Conservation (phyloP, 176 grass and related monocot species). For the Saccharum spontaneum region DNA sequence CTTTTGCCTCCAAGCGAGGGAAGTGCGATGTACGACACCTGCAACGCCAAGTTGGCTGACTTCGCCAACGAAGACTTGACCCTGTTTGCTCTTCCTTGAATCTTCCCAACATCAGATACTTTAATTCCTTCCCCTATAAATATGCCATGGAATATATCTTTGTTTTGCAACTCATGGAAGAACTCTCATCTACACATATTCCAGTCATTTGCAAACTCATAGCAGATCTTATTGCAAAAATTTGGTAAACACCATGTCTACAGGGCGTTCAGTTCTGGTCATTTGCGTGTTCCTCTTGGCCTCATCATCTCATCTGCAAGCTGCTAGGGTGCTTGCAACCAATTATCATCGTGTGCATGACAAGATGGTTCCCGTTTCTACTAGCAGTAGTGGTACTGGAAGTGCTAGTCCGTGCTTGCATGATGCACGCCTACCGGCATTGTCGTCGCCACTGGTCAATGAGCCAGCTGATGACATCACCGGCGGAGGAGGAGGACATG, state of each 20-base stretch:
- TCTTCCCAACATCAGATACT: not conserved
- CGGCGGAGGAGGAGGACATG: not conserved
- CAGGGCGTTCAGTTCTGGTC: not conserved
- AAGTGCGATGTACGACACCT: not conserved
- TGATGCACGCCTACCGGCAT: not conserved
- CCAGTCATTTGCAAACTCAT: too few species aligned
- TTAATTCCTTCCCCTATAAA: slow-evolving; percentile 33
- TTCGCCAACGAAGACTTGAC: not conserved
- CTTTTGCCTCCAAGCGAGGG: slow-evolving; percentile 22
- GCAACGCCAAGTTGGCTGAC: slow-evolving; percentile 25
- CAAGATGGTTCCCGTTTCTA: not conserved
- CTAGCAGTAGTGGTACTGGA: too few species aligned
- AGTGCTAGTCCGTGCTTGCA: not conserved
- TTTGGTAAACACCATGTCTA: not conserved
- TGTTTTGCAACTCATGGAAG: not conserved
- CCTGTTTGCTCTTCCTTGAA: not conserved
- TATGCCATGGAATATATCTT: slow-evolving; percentile 4
- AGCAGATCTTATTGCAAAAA: not conserved
- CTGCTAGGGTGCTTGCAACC: slow-evolving; percentile 22
- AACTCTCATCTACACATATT: too few species aligned
- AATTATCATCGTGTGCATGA: not conserved
- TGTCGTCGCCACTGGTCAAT: not conserved
- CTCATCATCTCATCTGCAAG: slow-evolving; percentile 1
- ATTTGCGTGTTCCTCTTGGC: slow-evolving; percentile 25
- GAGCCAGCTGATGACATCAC: not conserved